Percentiles rank a stretch among this genome's conserved stretches.
phyloP scores from a whole-genome alignment of 441 rosid species.

The Euphorbia celastroides region DNA sequence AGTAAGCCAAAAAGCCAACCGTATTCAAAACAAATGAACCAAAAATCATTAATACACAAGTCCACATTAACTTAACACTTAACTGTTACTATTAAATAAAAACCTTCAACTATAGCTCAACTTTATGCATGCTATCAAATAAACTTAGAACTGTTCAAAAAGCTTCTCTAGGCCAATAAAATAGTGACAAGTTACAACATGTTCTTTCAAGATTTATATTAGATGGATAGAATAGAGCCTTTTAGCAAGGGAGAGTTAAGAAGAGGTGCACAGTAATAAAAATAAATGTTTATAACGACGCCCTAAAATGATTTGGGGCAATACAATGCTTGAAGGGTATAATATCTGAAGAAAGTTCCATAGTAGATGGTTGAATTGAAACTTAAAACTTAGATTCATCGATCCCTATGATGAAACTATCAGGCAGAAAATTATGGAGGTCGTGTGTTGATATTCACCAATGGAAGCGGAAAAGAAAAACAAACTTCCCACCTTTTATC shows the following conservation, averaged over 20 bases:
- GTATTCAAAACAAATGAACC: background rate
- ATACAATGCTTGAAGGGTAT: background rate
- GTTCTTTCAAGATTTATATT: slow-evolving; percentile 2
- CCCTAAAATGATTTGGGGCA: background rate
- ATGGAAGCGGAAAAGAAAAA: background rate
- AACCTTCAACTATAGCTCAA: background rate
- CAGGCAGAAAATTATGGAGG: background rate
- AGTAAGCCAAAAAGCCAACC: background rate
- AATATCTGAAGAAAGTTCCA: background rate
- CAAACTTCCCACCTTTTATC: background rate
- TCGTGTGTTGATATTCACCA: background rate
- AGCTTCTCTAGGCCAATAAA: slow-evolving; percentile 2
- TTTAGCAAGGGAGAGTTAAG: background rate
- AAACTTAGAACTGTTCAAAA: background rate
- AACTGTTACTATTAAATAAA: background rate
- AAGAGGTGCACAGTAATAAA: slow-evolving; percentile 1
- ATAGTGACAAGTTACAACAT: background rate
- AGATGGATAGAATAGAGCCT: background rate
- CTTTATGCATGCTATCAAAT: background rate
- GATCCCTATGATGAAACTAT: background rate
- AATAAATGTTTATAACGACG: background rate
- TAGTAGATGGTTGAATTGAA: no score
- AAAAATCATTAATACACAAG: background rate
- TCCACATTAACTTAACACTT: background rate
- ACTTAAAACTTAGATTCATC: background rate